Base-by-base conservation (phyloP, 2,329 filamentous ascomycete species). In the Kalaharituber pfeilii region DNA sequence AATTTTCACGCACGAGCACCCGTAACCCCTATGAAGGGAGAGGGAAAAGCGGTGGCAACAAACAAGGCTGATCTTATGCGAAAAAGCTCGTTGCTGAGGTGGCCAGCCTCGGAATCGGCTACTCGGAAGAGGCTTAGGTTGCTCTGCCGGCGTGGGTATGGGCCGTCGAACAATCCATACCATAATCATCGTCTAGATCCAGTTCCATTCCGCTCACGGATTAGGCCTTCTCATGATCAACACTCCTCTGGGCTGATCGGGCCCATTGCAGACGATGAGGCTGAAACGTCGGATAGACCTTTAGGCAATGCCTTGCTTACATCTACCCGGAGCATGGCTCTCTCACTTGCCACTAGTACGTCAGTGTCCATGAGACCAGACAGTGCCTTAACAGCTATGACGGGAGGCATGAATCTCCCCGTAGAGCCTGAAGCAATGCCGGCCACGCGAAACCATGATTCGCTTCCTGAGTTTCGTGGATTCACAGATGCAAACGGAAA, bases 281-380 rank as follows among this genome's bases (percentile, higher is more conserved):
- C 44, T 57, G 69, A 3, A 73, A 73, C 1, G 67, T 27, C n/a
- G 11, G 24, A 13, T 20, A 47, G 5, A 11, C 22, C n/a, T 22
- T 15, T 47, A 5, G 42, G 42, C 13, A 47, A 47, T 53, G 26
- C 59, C 26, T 57, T 58, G 29, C 52, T 75, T 9, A 82, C 82
- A 63, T 77, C 73, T 1, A 75, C 74, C 9, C 72, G 75, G 39
- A 79, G 81, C 58, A 80, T 83, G 72, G 72, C 74, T 42, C 68
- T 81, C 62, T 82, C 80, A 9, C 70, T 83, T 52, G 72, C 73
- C 1, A 68, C 81, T 27, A 80, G 77, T 67, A 82, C 79, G 1
- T 73, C 79, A 1, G 77, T 80, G 42, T 74, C 74, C 1, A 82
- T 83, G 80, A 75, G 81, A 60, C 75, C 74, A 0, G 69, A 76